Evolutionary conservation across 140 eudicot genomes (phyloP).

Genomic region (Cichorium intybus): DNA sequence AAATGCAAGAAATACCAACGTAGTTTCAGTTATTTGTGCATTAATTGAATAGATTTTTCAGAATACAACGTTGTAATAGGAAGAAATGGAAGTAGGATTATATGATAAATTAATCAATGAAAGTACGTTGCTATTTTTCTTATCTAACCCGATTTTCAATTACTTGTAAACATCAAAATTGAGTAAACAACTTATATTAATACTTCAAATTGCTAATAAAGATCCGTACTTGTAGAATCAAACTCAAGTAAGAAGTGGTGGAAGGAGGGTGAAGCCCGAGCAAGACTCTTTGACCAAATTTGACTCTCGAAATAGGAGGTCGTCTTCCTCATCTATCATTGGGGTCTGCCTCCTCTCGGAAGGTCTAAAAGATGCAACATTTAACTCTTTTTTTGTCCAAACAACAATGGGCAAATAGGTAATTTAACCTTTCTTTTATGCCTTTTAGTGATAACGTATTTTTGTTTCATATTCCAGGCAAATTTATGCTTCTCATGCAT

Average conservation of each 20-base stretch:
- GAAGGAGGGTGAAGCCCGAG: slow-evolving; percentile 80
- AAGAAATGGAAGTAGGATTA: no score
- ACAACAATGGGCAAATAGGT: not conserved
- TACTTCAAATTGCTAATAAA: slow-evolving; percentile 3
- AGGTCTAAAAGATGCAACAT: slow-evolving; percentile 42
- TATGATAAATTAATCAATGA: no score
- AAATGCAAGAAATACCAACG: no score
- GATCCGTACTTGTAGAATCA: slow-evolving; percentile 48
- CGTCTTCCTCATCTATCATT: slow-evolving; percentile 78
- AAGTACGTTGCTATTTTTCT: no score
- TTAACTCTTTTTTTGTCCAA: not conserved
- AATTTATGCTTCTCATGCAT: slow-evolving; percentile 55
- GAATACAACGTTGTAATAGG: no score
- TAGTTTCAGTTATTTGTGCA: no score
- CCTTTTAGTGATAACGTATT: slow-evolving; percentile 10
- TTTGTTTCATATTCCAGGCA: slow-evolving; percentile 47
- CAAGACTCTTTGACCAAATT: slow-evolving; percentile 49
- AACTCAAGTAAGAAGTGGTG: slow-evolving; percentile 68
- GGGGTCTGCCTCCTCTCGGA: slow-evolving; percentile 95
- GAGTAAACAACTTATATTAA: no score
- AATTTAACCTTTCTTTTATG: not conserved
- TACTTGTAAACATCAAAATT: no score
- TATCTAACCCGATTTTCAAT: no score
- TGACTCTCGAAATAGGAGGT: slow-evolving; percentile 67
- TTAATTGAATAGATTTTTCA: no score